Percentiles rank a stretch among this genome's conserved stretches.
Evolutionary conservation across 805 yeast genomes (phyloP).

Genomic region (Helenozyma baotianmanensis): DNA sequence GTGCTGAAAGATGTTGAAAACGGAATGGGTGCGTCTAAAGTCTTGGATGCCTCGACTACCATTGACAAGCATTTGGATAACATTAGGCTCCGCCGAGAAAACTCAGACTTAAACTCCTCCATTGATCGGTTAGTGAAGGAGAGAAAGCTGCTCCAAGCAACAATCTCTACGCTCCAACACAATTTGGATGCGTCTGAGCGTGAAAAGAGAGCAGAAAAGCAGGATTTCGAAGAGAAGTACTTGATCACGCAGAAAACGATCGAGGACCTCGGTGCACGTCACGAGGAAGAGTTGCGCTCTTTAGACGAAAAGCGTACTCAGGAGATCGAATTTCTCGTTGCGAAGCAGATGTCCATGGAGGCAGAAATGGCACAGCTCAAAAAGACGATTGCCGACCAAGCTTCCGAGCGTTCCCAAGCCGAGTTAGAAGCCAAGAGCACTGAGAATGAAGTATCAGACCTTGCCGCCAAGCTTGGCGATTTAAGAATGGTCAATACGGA

Average conservation of each 20-base stretch:
- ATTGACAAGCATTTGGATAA: slow-evolving; percentile 42
- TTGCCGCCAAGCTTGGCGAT: slow-evolving; percentile 18
- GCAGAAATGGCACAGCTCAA: neutral
- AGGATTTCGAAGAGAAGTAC: slow-evolving; percentile 8
- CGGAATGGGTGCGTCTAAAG: slow-evolving; percentile 6
- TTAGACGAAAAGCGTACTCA: slow-evolving; percentile 6
- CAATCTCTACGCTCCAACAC: neutral
- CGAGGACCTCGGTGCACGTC: slow-evolving; percentile 9
- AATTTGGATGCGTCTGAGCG: too few relatives aligned
- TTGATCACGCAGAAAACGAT: slow-evolving; percentile 5
- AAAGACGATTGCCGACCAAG: neutral
- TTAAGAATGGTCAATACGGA: slow-evolving; percentile 49
- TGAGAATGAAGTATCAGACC: neutral
- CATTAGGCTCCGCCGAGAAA: slow-evolving; percentile 32
- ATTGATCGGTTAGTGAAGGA: neutral
- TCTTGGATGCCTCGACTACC: slow-evolving; percentile 32
- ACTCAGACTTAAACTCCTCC: slow-evolving; percentile 12
- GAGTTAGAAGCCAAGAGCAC: neutral
- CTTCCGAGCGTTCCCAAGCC: slow-evolving; percentile 1
- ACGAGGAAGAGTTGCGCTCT: slow-evolving; percentile 4
- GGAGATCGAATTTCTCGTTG: neutral
- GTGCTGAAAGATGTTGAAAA: neutral
- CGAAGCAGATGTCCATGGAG: neutral
- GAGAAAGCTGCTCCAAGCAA: neutral
- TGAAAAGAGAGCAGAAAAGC: neutral